phyloP scores from a whole-genome alignment of 768 basidiomycete genomes.

The Infundibulicybe gibba region DNA sequence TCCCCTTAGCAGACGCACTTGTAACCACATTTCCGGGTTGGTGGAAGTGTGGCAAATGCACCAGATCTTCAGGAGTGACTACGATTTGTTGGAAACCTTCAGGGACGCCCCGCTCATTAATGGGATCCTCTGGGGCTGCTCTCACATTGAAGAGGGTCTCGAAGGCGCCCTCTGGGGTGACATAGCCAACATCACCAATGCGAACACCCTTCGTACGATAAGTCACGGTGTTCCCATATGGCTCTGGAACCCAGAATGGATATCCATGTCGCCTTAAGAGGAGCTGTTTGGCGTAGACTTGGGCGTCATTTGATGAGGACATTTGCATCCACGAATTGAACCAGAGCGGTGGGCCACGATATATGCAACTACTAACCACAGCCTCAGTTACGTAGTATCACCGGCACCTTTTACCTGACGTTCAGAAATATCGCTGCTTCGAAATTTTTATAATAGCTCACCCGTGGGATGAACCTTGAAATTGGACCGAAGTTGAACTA shows the following conservation, averaged over 20 bases:
- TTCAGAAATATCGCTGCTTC: too few relatives aligned
- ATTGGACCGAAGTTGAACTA: too few relatives aligned
- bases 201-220: constrained; percentile 16
- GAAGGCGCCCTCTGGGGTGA: constrained; percentile 17
- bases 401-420: too few relatives aligned
- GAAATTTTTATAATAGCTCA: too few relatives aligned
- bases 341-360: too few relatives aligned
- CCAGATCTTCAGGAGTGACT: constrained; percentile 9
- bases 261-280: constrained; percentile 21
- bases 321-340: neutral
- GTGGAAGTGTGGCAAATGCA: constrained; percentile 7
- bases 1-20: constrained; percentile 5
- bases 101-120: constrained; percentile 11
- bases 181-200: constrained; percentile 17
- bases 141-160: constrained; percentile 16
- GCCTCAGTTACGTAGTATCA: too few relatives aligned
- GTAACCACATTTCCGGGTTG: constrained; percentile 3
- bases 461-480: too few relatives aligned
- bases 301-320: constrained; percentile 7
- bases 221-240: constrained; percentile 13
- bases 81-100: constrained; percentile 10
- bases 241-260: constrained; percentile 28
- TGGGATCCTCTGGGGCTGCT: constrained; percentile 8
- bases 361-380: too few relatives aligned
- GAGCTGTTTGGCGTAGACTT: constrained; percentile 10